Evolutionary conservation across 768 basidiomycete genomes (phyloP).

Genomic region (Cystoderma amianthinum): DNA sequence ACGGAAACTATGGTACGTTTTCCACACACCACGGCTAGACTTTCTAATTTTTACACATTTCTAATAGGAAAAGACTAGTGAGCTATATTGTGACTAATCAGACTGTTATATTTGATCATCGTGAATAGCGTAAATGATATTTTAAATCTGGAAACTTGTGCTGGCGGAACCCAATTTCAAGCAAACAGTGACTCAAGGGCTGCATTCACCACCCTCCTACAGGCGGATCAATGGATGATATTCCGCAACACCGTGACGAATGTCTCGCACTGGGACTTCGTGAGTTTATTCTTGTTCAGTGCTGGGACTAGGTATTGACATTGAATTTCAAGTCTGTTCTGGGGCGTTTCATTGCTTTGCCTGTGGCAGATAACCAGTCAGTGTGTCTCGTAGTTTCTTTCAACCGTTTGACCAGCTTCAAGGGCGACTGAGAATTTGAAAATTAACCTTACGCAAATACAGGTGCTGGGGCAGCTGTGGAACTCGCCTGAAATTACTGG

Average conservation of each 20-base stretch:
- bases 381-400: conserved; percentile 8
- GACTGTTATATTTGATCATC: neutral
- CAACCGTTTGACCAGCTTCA: neutral
- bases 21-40: neutral
- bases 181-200: conserved; percentile 31
- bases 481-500: conserved; percentile 29
- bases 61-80: conserved; percentile 37
- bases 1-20: conserved; percentile 65
- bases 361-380: conserved; percentile 40
- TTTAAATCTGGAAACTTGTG: conserved; percentile 53
- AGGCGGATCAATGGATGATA: conserved; percentile 67
- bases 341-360: too few relatives aligned
- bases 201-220: conserved; percentile 50
- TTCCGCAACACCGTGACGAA: conserved; percentile 49
- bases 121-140: conserved; percentile 49
- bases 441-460: conserved; percentile 47
- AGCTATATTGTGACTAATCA: conserved; percentile 5
- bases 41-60: neutral
- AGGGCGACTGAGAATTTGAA: conserved; percentile 54
- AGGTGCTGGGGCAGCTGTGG: conserved; percentile 46
- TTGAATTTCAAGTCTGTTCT: too few relatives aligned
- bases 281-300: conserved; percentile 45
- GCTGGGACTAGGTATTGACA: conserved; percentile 57
- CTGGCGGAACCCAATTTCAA: conserved; percentile 51
- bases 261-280: conserved; percentile 67